Base-by-base conservation (phyloP, 2,329 filamentous ascomycete genomes). In the Stemphylium lycopersici region DNA sequence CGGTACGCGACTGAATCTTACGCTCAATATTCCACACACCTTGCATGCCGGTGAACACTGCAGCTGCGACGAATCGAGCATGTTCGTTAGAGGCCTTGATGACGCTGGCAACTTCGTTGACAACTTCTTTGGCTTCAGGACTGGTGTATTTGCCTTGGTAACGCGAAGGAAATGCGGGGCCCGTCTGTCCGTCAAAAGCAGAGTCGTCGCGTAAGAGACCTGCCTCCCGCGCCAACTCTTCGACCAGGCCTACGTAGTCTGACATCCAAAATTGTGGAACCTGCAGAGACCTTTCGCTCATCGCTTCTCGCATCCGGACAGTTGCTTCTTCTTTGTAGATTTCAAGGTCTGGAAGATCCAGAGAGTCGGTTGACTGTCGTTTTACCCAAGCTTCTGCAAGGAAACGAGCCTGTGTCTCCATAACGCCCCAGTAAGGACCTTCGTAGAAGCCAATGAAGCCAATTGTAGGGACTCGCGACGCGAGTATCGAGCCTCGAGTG, bases 361-460 rank as follows among this genome's bases (percentile, higher is more conserved):
- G 62, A 65, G 2, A 66, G 18, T 31, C 18, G 48, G 1, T 71
- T 62, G 1, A 73, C 38, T 37, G 57, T n/a, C 26, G 51, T 39
- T 61, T 42, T 18, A 65, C 48, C 88, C 90, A 93, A 10, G 85
- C 70, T 11, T 81, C 73, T 0, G 87, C 81, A 5, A 93, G 77
- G 57, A 90, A 82, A 1, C 88, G 83, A 2, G 90, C 87, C 74
- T 96, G 91, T 88, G 92, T 90, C 72, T 95, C 90, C 82, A 93
- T 91, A 0, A 92, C 86, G 1, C 89, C 89, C 91, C 91, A 96
- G 71, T 91, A 95, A 0, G 90, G 90, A 0, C 89, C 89, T 56
- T 91, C 84, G 68, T 96, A 96, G 74, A 92, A 91, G 0, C 91
- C 91, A 1, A 95, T 87, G 65, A 95, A 93, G 0, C 89, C 90